These are phyloP conservation scores for Mycena amicta DNA, from an alignment of 768 basidiomycete genomes.

Conservation along the genomic window DNA sequence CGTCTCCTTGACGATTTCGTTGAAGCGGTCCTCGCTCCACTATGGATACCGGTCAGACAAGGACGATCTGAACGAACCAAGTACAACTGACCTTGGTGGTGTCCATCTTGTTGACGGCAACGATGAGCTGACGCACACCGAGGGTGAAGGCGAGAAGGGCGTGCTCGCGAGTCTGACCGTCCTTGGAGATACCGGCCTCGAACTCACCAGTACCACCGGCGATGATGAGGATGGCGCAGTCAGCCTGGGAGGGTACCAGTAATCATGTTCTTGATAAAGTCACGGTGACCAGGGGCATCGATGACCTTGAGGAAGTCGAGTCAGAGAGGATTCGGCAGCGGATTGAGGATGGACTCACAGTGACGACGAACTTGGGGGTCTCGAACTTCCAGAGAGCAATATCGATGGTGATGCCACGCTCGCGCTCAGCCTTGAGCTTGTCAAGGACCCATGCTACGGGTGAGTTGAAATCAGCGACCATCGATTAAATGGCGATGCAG, in stretches of 20 bases:
- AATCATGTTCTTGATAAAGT: conserved; percentile 99
- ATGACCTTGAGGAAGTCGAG: conserved; percentile 70
- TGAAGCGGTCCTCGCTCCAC: conserved; percentile 99
- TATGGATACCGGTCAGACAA: conserved; percentile 34
- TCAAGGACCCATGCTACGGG: conserved; percentile 96
- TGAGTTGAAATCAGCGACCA: conserved; percentile 28
- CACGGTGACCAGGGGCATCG: conserved; percentile 99
- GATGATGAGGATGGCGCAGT: conserved; percentile 99
- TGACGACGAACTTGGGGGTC: conserved; percentile 95
- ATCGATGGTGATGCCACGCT: conserved; percentile 99
- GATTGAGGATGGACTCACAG: conserved; percentile 52
- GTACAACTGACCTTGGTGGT: conserved; percentile 76
- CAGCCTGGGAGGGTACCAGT: conserved; percentile 99
- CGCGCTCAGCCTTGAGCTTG: conserved; percentile 99
- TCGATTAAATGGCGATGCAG: conserved; percentile 13
- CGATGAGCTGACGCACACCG: conserved; percentile 99
- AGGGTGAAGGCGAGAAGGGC: conserved; percentile 99
- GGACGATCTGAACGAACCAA: background rate
- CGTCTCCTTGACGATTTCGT: conserved; percentile 98
- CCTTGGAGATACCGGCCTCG: conserved; percentile 99
- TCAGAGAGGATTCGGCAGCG: conserved; percentile 21
- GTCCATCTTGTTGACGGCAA: conserved; percentile 99
- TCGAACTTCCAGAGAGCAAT: conserved; percentile 99
- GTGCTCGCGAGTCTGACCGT: conserved; percentile 99
- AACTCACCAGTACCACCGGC: conserved; percentile 99